These are phyloP conservation scores for Teratosphaeria viscida DNA, from an alignment of 2,329 filamentous ascomycete species.

Conservation along the genomic window DNA sequence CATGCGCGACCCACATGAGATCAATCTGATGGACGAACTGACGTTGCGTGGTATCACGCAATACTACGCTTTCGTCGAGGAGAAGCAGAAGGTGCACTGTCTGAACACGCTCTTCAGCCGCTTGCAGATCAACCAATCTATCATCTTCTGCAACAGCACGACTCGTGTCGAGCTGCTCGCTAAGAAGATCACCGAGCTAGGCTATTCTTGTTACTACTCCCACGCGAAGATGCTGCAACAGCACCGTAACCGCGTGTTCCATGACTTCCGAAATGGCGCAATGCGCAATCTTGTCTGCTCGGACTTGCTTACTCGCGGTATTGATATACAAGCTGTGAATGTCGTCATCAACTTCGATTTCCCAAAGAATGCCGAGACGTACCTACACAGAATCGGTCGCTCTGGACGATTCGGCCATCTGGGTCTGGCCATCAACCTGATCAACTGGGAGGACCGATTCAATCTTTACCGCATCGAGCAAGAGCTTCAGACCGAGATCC, in stretches of 20 bases:
- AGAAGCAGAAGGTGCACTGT: slow-evolving; percentile 98
- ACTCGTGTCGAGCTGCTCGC: slow-evolving; percentile 94
- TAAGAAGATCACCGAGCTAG: slow-evolving; percentile 98
- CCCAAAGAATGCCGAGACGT: slow-evolving; percentile 97
- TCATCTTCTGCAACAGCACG: slow-evolving; percentile 99
- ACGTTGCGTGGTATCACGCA: slow-evolving; percentile 96
- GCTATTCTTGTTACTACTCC: slow-evolving; percentile 99
- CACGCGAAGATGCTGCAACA: slow-evolving; percentile 97
- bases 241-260: slow-evolving; percentile 94
- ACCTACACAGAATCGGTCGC: slow-evolving; percentile 94
- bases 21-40: slow-evolving; percentile 98
- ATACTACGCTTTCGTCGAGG: slow-evolving; percentile 98
- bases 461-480: slow-evolving; percentile 98
- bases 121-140: slow-evolving; percentile 98
- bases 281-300: slow-evolving; percentile 98
- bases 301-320: slow-evolving; percentile 92
- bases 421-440: slow-evolving; percentile 95
- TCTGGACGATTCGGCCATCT: slow-evolving; percentile 95
- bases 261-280: slow-evolving; percentile 96
- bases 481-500: slow-evolving; percentile 92
- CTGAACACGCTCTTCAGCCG: slow-evolving; percentile 98
- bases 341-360: slow-evolving; percentile 99
- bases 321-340: slow-evolving; percentile 98
- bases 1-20: slow-evolving; percentile 93
- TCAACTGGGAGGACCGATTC: slow-evolving; percentile 98